Conservation (phyloP, 768 basidiomycete species). For the Russula dissimulans region DNA sequence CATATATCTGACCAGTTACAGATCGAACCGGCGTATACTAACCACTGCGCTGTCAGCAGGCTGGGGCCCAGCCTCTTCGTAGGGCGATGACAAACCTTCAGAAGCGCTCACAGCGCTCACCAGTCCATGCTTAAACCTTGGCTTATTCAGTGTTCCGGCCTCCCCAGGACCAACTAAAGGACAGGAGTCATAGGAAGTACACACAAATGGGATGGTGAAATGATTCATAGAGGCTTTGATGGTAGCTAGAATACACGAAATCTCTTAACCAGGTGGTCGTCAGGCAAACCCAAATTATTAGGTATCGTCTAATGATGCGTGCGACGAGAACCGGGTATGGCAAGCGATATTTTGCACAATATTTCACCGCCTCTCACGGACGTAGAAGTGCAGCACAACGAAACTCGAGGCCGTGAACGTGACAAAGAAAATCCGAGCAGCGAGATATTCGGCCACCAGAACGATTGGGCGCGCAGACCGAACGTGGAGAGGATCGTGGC, state of each 20-base stretch:
- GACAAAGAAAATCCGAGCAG: conserved; percentile 80
- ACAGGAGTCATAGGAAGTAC: background rate
- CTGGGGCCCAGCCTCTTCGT: background rate
- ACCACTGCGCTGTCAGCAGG: background rate
- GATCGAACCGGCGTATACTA: background rate
- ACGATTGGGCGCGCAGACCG: conserved; percentile 88
- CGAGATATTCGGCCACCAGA: conserved; percentile 97
- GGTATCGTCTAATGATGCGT: background rate
- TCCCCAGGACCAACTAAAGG: background rate
- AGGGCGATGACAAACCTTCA: background rate
- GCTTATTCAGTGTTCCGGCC: too few species aligned
- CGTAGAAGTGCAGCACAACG: conserved; percentile 75
- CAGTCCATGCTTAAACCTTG: too few species aligned
- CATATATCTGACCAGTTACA: background rate
- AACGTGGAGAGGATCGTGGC: conserved; percentile 93
- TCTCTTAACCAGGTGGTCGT: background rate
- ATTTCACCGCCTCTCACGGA: conserved; percentile 61
- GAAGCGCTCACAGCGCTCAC: too few species aligned
- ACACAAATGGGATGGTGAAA: background rate
- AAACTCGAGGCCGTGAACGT: conserved; percentile 70
- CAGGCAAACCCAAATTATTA: conserved; percentile 3
- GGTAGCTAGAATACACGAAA: background rate
- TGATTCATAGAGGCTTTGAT: background rate
- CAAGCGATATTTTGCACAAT: background rate
- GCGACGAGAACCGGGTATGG: conserved; percentile 1